Evolutionary conservation across 2,329 filamentous ascomycete species (phyloP), one percentile per base, ranked within the genome.

Genomic region (Hypoxylon sp.): DNA sequence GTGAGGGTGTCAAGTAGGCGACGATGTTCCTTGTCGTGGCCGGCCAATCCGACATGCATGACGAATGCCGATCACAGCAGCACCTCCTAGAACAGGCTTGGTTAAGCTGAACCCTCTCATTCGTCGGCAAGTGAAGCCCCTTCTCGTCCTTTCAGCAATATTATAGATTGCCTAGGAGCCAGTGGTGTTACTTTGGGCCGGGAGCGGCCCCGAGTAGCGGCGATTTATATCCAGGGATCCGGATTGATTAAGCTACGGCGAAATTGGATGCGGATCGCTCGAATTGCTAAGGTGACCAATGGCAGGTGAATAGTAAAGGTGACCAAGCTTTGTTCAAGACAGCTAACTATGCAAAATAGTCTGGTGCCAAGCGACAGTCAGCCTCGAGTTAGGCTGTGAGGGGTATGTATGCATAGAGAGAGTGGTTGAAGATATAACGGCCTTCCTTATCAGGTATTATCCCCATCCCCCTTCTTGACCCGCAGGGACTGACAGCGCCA

Each of bases 311-410:
- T 48, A 28, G 48, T 24, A 56, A 44, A 63, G 51, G 12, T 45
- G 45, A 44, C 55, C 50, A 68, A 65, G 65, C 66, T 67, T 70
- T 45, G 62, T 44, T 16, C 38, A 60, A 55, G 59, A 44, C 51
- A 45, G 28, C 52, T 18, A 55, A 55, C 53, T 53, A 36, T 24
- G 40, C 22, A 65, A 14, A 40, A 54, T 61, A 54, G 62, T 61
- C 52, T 33, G 14, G 14, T 61, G 68, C 70, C 70, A 70, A 70
- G 70, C 33, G 32, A 65, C 55, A 61, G 68, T 68, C 68, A 71
- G 69, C 67, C 69, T 68, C 52, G 59, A 67, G 51, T 49, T 36
- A 26, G 50, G 22, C 51, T 48, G 32, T 9, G 32, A 36, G 32
- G 36, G 20, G 38, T 52, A 18, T 45, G 40, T 38, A 58, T 45